Evolutionary conservation across 2,329 filamentous ascomycete species (phyloP).

Genomic region (Trichoderma arundinaceum): DNA sequence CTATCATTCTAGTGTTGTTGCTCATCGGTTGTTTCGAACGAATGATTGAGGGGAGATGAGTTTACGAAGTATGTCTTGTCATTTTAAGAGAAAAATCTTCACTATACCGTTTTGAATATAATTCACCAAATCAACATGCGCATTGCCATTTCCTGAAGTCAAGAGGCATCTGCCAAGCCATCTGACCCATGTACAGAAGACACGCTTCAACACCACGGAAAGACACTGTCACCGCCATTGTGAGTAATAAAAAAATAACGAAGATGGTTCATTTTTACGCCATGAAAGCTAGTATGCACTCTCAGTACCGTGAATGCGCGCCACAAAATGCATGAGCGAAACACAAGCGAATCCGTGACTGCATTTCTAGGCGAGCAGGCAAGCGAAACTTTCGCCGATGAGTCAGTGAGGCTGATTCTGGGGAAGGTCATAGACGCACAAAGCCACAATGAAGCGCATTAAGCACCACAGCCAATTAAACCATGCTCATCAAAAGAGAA

Average conservation of each 20-base stretch:
- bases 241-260: background rate
- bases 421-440: background rate
- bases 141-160: too few species aligned
- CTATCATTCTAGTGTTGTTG: too few species aligned
- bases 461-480: background rate
- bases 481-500: background rate
- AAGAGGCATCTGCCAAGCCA: too few species aligned
- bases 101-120: too few species aligned
- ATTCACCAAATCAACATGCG: too few species aligned
- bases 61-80: too few species aligned
- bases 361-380: background rate
- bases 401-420: constrained; percentile 27
- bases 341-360: constrained; percentile 6
- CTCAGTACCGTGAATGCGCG: background rate
- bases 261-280: background rate
- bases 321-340: background rate
- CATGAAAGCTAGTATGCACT: background rate
- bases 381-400: constrained; percentile 14
- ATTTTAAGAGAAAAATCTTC: too few species aligned
- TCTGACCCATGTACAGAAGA: too few species aligned
- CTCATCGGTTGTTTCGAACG: too few species aligned
- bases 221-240: background rate
- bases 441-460: constrained; percentile 1
- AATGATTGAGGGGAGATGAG: too few species aligned
- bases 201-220: background rate